Base-by-base conservation (phyloP, 164 flowering plant species). In the Brasenia schreberi region DNA sequence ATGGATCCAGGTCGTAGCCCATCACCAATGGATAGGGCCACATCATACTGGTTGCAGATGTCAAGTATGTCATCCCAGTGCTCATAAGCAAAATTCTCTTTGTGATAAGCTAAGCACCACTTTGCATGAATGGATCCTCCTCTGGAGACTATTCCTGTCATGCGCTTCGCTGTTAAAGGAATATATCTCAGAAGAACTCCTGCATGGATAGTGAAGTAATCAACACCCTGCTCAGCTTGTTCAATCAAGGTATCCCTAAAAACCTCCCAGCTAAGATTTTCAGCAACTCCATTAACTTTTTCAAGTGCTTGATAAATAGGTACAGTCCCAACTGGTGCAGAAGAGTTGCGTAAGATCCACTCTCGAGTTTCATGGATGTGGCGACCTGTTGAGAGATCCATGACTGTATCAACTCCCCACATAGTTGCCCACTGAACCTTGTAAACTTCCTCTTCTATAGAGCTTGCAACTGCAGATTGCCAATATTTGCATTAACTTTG, bases 51-150 rank as follows among this genome's bases (percentile, higher is more conserved):
- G 66, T 90, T 92, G 67, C 99, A 95, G 63, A 95, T 95, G 71
- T 90, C 99, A 60, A 95, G 89, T 63, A 95, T 95, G 64, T 95
- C 99, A 86, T 92, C 97, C 99, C 99, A 95, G 66, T 95, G 99
- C 72, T 92, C 97, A 77, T 95, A 95, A 63, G 99, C 99, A 74
- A 95, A 95, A 73, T 95, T 95, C 80, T 95, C 99, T 73, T 83
- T 92, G 73, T 95, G 99, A 75, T 92, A 90, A 70, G 98, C 80
- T 72, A 95, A 82, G 79, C 99, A 95, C 99, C 99, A 95, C 70
- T 95, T 95, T 66, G 99, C 99, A 79, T 95, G 99, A 69, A 95
- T 95, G 18, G 99, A 95, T 73, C 99, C 99, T 56, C 99, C 99
- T 49, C 99, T 96, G 1, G 99, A 95, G 61, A 95, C 99, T 69